Conservation (phyloP, 2,329 filamentous ascomycete genomes). For the Colletotrichum incanum region DNA sequence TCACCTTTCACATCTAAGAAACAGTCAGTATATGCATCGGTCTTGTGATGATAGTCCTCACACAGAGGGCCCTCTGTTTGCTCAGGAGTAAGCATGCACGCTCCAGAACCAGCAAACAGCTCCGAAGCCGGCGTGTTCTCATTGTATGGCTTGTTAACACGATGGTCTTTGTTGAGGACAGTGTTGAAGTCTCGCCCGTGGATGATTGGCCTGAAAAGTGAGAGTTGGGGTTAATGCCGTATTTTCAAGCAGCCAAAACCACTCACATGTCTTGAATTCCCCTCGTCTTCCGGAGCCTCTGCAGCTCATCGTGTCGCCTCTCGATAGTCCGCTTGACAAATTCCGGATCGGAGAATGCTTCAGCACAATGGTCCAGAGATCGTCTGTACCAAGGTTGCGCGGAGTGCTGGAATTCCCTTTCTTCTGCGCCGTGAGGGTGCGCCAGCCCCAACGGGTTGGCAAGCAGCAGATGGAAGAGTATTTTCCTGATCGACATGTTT, state of each 20-base stretch:
- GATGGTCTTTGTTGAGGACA: conserved; percentile 55
- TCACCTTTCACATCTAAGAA: conserved; percentile 43
- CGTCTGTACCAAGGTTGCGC: conserved; percentile 33
- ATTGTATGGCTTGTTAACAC: conserved; percentile 53
- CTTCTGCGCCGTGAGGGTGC: conserved; percentile 29
- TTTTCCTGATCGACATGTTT: conserved; percentile 27
- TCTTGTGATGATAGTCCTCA: conserved; percentile 17
- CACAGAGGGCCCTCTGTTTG: conserved; percentile 67
- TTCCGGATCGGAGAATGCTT: conserved; percentile 36
- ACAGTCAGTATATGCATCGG: background rate
- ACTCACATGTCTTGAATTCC: background rate
- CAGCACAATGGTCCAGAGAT: conserved; percentile 41
- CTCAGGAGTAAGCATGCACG: conserved; percentile 66
- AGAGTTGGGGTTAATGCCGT: background rate
- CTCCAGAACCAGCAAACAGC: conserved; percentile 58
- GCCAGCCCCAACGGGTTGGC: conserved; percentile 34
- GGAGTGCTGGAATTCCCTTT: conserved; percentile 26
- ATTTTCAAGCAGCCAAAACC: background rate
- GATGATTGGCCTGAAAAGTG: background rate
- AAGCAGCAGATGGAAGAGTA: conserved; percentile 17
- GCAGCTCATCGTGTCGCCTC: conserved; percentile 28
- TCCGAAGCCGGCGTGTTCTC: conserved; percentile 49
- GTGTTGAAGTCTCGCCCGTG: conserved; percentile 52
- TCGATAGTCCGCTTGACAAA: conserved; percentile 37
- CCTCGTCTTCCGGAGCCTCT: background rate